These are phyloP conservation scores for Harringtonia lauricola DNA, from an alignment of 2,329 filamentous ascomycete genomes.

Conservation along the genomic window DNA sequence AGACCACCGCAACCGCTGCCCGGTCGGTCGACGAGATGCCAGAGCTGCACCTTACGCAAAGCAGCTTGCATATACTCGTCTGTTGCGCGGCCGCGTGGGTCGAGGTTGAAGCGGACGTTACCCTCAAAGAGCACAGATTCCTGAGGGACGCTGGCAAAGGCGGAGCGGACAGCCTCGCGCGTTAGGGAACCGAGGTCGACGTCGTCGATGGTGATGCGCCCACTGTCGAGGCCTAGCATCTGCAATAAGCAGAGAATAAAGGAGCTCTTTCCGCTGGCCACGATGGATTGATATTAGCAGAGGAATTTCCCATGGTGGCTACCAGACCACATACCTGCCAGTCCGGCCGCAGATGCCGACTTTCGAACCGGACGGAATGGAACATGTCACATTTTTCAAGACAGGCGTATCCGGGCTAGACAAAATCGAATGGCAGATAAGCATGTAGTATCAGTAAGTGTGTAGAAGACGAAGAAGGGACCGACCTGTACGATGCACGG, in stretches of 20 bases:
- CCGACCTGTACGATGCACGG: neutral
- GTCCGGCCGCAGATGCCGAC: slow-evolving; percentile 23
- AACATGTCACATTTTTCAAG: slow-evolving; percentile 15
- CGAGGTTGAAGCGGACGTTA: slow-evolving; percentile 35
- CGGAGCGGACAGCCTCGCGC: slow-evolving; percentile 13
- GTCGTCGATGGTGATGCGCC: slow-evolving; percentile 31
- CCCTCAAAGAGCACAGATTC: slow-evolving; percentile 37
- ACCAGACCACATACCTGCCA: slow-evolving; percentile 8
- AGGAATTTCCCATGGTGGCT: too few species aligned
- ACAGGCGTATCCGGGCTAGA: neutral
- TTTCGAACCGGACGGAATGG: slow-evolving; percentile 18
- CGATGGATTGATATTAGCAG: neutral
- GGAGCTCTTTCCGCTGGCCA: slow-evolving; percentile 15
- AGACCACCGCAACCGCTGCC: slow-evolving; percentile 19
- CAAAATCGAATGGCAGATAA: neutral
- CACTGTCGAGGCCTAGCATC: slow-evolving; percentile 29
- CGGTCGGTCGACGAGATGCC: slow-evolving; percentile 20
- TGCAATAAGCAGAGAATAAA: slow-evolving; percentile 29
- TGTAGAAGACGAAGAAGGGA: neutral
- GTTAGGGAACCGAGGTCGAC: slow-evolving; percentile 21
- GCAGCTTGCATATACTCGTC: slow-evolving; percentile 19
- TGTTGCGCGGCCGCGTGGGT: slow-evolving; percentile 25
- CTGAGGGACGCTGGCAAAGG: slow-evolving; percentile 34
- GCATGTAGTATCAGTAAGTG: neutral
- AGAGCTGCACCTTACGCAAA: slow-evolving; percentile 12